These are phyloP conservation scores for Dispira parvispora DNA, from an alignment of 192 early-diverging fungal genomes.

Conservation along the genomic window DNA sequence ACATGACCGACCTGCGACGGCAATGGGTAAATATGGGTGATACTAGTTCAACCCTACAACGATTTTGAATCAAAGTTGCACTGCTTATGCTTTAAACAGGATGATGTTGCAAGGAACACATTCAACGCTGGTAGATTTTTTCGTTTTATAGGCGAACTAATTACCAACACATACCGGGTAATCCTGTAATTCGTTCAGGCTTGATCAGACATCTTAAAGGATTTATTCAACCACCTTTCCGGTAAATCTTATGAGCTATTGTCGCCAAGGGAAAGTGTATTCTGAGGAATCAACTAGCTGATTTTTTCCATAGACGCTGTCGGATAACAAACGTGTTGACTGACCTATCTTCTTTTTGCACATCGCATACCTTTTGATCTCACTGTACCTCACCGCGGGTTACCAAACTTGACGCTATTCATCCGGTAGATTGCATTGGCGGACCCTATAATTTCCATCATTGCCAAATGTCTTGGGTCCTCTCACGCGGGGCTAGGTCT, in stretches of 20 bases:
- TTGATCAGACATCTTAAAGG: too few relatives aligned
- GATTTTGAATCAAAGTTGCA: not conserved
- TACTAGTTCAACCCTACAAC: not conserved
- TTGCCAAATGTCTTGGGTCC: conserved; percentile 5
- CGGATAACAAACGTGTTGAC: not conserved
- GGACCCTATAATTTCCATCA: not conserved
- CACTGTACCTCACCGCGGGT: not conserved
- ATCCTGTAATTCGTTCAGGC: too few relatives aligned
- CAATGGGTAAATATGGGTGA: not conserved
- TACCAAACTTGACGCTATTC: not conserved
- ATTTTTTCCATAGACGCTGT: too few relatives aligned
- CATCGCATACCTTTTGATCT: not conserved
- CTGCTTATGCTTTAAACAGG: not conserved
- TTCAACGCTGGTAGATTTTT: not conserved
- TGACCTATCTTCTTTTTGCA: not conserved
- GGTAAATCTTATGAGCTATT: too few relatives aligned
- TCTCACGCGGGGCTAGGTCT: not conserved
- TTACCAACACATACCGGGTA: too few relatives aligned
- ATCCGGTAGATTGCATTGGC: not conserved
- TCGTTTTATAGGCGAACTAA: not conserved
- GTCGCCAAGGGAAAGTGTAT: too few relatives aligned
- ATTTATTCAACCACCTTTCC: too few relatives aligned
- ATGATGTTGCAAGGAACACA: not conserved
- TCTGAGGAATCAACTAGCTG: too few relatives aligned
- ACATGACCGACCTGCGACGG: not conserved